Conservation (phyloP, 2,329 filamentous ascomycete species). For the Pyricularia pennisetigena region DNA sequence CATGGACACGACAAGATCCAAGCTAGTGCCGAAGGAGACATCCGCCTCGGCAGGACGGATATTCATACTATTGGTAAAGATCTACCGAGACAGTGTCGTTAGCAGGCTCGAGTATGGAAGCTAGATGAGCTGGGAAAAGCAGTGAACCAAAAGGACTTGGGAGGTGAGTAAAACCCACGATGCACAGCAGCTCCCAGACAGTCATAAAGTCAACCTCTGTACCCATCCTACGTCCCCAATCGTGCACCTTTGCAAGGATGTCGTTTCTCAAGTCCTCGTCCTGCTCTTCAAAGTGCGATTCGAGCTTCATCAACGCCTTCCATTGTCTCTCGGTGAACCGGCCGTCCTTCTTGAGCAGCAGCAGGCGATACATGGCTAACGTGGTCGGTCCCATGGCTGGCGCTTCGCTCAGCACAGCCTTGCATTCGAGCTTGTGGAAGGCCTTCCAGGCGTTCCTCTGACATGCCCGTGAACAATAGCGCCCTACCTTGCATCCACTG, state of each 20-base stretch:
- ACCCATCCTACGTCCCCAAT: not conserved
- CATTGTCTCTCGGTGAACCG: conserved; percentile 9
- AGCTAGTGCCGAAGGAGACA: conserved; percentile 12
- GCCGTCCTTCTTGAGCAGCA: conserved; percentile 15
- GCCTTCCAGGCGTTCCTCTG: conserved; percentile 17
- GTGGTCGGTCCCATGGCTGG: conserved; percentile 11
- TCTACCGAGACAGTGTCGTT: conserved; percentile 7
- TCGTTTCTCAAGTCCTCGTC: conserved; percentile 1
- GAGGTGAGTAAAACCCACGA: not conserved
- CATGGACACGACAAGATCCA: conserved; percentile 20
- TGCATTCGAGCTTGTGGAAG: conserved; percentile 21
- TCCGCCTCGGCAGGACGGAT: conserved; percentile 13
- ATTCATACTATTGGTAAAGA: conserved; percentile 16
- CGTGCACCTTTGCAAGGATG: conserved; percentile 4
- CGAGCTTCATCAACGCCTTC: conserved; percentile 11
- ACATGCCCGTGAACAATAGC: conserved; percentile 20
- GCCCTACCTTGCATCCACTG: conserved; percentile 17
- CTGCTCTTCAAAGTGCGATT: conserved; percentile 16
- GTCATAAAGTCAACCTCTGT: conserved; percentile 1
- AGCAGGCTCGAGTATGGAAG: not conserved
- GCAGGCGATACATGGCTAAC: conserved; percentile 15
- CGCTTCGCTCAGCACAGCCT: conserved; percentile 10
- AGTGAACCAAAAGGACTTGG: not conserved
- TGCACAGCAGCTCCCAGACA: conserved; percentile 4
- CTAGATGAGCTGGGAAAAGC: not conserved